These are phyloP conservation scores for Cyclotella choctawhatcheeana DNA, from an alignment of 108 stramenopile species.

Conservation along the genomic window DNA sequence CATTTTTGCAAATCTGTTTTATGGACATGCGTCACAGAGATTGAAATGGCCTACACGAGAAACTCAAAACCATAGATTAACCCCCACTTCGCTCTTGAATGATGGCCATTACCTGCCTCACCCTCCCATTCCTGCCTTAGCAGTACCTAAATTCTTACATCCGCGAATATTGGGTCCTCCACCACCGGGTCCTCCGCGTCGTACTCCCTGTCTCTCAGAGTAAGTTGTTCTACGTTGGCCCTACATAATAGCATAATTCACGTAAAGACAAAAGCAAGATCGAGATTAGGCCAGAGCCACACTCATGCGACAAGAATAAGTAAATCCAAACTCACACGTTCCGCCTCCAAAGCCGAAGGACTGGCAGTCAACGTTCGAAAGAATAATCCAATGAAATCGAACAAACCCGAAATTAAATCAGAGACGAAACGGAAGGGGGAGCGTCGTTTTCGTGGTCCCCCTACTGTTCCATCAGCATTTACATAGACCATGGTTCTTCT, in stretches of 20 bases:
- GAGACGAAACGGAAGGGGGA: conserved; percentile 25
- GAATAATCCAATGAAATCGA: conserved; percentile 50
- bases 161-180: conserved; percentile 46
- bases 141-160: conserved; percentile 41
- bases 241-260: conserved; percentile 4
- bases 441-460: conserved; percentile 24
- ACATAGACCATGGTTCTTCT: conserved; percentile 58
- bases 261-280: background rate
- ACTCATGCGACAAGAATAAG: background rate
- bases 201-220: conserved; percentile 44
- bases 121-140: conserved; percentile 36
- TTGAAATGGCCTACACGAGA: too few relatives aligned
- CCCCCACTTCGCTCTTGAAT: too few relatives aligned
- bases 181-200: conserved; percentile 24
- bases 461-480: conserved; percentile 40
- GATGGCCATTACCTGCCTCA: conserved; percentile 58
- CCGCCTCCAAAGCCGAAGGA: conserved; percentile 37
- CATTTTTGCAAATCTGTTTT: too few relatives aligned
- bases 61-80: too few relatives aligned
- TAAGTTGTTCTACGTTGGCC: conserved; percentile 47
- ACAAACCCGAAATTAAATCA: conserved; percentile 41
- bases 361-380: conserved; percentile 44
- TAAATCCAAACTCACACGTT: conserved; percentile 28
- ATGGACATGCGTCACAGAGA: too few relatives aligned
- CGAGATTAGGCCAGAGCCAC: background rate